Evolutionary conservation across 805 yeast genomes (phyloP).

Genomic region (Hemisphaericaspora nanyangensis): DNA sequence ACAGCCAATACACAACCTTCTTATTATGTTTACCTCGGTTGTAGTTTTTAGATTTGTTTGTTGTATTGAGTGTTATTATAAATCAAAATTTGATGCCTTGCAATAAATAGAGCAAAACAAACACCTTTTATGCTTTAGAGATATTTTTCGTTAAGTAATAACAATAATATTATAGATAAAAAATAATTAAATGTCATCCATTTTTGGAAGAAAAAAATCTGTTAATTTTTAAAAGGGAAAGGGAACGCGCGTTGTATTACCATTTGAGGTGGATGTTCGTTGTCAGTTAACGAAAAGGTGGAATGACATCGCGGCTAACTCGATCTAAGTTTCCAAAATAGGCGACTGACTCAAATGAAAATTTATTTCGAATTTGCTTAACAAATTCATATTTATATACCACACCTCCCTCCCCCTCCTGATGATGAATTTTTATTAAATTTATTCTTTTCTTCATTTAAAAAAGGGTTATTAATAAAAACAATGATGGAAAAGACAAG

Average conservation of each 20-base stretch:
- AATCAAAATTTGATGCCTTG: no score
- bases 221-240: neutral
- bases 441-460: neutral
- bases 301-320: slow-evolving; percentile 5
- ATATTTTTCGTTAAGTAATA: neutral
- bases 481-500: slow-evolving; percentile 15
- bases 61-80: no score
- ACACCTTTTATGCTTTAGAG: no score
- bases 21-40: no score
- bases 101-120: no score
- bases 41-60: no score
- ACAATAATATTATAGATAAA: no score
- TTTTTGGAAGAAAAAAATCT: neutral
- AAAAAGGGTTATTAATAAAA: neutral
- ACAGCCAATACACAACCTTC: no score
- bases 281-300: slow-evolving; percentile 1
- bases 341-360: slow-evolving; percentile 1
- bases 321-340: slow-evolving; percentile 4
- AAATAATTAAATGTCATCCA: neutral
- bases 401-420: neutral
- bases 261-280: slow-evolving; percentile 1
- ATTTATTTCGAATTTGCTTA: neutral
- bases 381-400: no score
- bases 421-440: neutral
- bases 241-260: neutral